A percentile compares a stretch with the other conserved stretches of the same genome.
Evolutionary conservation across 2,329 filamentous ascomycete genomes (phyloP).

Genomic region (Ophiobolus disseminans): DNA sequence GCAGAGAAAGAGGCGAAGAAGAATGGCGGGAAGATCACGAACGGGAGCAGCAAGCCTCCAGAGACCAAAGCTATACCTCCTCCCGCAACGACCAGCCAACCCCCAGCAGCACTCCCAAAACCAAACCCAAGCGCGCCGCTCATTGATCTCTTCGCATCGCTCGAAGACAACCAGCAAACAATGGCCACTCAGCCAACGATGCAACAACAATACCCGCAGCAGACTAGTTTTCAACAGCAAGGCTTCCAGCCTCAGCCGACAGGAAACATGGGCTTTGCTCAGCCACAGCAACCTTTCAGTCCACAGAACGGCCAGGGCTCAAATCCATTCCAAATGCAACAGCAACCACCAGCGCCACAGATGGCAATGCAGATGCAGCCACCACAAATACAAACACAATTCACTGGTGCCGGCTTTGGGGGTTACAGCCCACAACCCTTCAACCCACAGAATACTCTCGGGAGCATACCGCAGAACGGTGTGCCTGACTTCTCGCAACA

Average conservation of each 20-base stretch:
- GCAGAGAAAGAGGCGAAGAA: conserved; percentile 81
- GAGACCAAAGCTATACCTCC: conserved; percentile 42
- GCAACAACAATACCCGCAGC: conserved; percentile 44
- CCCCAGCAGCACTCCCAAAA: conserved; percentile 27
- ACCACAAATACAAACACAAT: conserved; percentile 62
- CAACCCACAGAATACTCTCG: conserved; percentile 51
- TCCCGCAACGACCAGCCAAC: conserved; percentile 32
- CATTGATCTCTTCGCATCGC: conserved; percentile 44
- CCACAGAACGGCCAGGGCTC: conserved; percentile 68
- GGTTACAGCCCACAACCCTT: conserved; percentile 75
- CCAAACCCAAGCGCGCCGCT: conserved; percentile 33
- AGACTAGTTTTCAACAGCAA: conserved; percentile 33
- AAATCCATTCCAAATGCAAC: conserved; percentile 90
- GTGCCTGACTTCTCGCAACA: conserved; percentile 55
- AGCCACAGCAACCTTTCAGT: conserved; percentile 59
- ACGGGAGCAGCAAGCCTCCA: conserved; percentile 46
- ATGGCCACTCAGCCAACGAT: conserved; percentile 44
- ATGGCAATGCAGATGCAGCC: conserved; percentile 48
- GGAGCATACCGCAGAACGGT: conserved; percentile 59
- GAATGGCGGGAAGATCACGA: conserved; percentile 52
- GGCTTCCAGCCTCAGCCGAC: conserved; percentile 53
- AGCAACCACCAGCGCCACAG: conserved; percentile 13
- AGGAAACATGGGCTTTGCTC: conserved; percentile 33
- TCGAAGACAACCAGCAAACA: conserved; percentile 46
- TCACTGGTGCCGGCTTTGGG: conserved; percentile 82